Percentiles rank a stretch among this genome's conserved stretches.
These are phyloP conservation scores for Penicillium longicatenatum DNA, from an alignment of 495 filamentous ascomycete genomes.

Conservation along the genomic window DNA sequence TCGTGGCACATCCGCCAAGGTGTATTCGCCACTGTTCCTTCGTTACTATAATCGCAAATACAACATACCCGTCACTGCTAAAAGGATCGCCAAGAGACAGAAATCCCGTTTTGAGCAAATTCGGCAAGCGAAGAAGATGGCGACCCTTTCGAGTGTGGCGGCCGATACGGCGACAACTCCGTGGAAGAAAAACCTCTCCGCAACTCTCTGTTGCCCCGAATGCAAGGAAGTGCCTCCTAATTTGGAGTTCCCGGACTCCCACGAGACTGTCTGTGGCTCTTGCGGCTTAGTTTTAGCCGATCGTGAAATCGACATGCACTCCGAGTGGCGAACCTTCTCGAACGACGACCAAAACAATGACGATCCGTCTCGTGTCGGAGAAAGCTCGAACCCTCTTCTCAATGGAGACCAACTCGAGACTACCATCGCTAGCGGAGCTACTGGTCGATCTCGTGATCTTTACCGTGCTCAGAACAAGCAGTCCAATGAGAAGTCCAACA, in stretches of 20 bases:
- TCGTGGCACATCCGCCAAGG: constrained; percentile 51
- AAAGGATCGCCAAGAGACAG: constrained; percentile 42
- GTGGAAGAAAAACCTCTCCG: constrained; percentile 80
- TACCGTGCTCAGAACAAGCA: constrained; percentile 84
- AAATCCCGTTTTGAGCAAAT: constrained; percentile 23
- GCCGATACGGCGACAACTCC: constrained; percentile 31
- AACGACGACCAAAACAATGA: constrained; percentile 97
- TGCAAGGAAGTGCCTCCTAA: constrained; percentile 91
- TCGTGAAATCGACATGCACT: constrained; percentile 90
- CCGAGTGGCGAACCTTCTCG: constrained; percentile 97
- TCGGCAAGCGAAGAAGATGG: constrained; percentile 41
- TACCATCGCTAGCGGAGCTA: constrained; percentile 79
- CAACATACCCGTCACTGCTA: constrained; percentile 44
- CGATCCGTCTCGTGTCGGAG: constrained; percentile 96
- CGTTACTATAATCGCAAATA: constrained; percentile 51
- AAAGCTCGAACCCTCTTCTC: constrained; percentile 80
- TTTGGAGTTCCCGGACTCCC: constrained; percentile 89
- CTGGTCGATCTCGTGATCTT: constrained; percentile 71
- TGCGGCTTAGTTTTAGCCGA: constrained; percentile 92
- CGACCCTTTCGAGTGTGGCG: constrained; percentile 27
- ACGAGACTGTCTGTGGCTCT: constrained; percentile 88
- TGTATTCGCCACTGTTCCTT: constrained; percentile 68
- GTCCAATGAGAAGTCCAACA: constrained; percentile 83
- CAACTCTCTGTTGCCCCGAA: constrained; percentile 79
- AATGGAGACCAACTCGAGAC: constrained; percentile 94